Conservation (phyloP, 768 basidiomycete genomes). For the Xerocomellus amylosporus region DNA sequence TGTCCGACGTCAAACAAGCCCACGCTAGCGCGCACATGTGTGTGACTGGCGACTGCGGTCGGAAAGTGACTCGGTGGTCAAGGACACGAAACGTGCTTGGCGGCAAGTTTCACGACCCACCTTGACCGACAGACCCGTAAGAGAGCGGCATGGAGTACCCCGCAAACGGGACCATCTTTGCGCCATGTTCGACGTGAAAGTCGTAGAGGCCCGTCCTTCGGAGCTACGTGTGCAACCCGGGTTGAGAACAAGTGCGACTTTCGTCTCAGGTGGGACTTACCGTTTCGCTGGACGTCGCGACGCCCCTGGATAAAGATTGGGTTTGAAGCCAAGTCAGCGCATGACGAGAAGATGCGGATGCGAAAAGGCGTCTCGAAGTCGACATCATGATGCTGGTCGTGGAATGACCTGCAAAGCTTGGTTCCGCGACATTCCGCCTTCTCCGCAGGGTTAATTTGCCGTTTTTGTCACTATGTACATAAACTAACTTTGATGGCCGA, state of each 20-base stretch:
- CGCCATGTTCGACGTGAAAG: conserved; percentile 79
- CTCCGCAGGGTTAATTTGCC: conserved; percentile 4
- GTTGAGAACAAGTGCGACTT: not conserved
- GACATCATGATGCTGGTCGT: conserved; percentile 8
- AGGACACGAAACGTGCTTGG: conserved; percentile 5
- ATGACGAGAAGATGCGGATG: conserved; percentile 1
- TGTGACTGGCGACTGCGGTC: conserved; percentile 77
- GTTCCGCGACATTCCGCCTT: conserved; percentile 5
- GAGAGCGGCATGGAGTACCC: conserved; percentile 92
- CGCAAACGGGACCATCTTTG: conserved; percentile 96
- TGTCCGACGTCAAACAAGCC: conserved; percentile 98
- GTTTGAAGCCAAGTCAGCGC: not conserved
- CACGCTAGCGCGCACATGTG: conserved; percentile 75
- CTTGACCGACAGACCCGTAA: conserved; percentile 81
- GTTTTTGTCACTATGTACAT: not conserved
- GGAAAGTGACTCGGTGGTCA: conserved; percentile 7
- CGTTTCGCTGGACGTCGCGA: conserved; percentile 22
- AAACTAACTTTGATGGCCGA: too few species aligned
- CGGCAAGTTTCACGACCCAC: conserved; percentile 36
- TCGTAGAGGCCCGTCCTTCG: conserved; percentile 79
- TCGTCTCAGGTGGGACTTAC: conserved; percentile 6
- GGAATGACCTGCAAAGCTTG: not conserved
- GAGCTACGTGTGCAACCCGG: conserved; percentile 33
- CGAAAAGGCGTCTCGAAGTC: not conserved
- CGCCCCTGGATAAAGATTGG: conserved; percentile 2